Conservation (phyloP, 1,284 basidiomycete genomes). For the Trichosporon coremiiforme region DNA sequence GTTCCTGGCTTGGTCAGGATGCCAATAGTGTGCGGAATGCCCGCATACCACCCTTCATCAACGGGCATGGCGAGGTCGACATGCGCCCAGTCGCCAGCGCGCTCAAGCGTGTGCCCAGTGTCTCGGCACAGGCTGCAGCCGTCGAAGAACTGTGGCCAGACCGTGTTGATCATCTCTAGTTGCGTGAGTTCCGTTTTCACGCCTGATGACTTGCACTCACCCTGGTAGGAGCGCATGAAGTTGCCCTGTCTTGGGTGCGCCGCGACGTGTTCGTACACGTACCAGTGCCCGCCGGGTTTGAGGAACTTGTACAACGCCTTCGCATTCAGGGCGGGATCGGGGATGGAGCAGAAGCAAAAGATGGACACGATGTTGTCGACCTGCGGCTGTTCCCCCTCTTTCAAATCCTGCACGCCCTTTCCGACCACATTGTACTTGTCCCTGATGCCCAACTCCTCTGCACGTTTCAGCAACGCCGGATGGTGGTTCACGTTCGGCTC, state of each 20-base stretch:
- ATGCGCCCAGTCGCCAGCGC: background rate
- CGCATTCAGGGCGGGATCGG: slow-evolving; percentile 20
- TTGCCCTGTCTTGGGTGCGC: background rate
- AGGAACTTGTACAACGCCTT: slow-evolving; percentile 23
- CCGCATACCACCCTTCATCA: background rate
- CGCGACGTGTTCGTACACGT: slow-evolving; percentile 18
- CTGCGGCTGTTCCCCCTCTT: slow-evolving; percentile 24
- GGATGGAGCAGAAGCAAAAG: slow-evolving; percentile 25
- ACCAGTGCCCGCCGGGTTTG: slow-evolving; percentile 25
- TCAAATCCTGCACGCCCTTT: slow-evolving; percentile 24
- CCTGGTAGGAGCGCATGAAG: background rate
- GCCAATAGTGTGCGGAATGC: background rate
- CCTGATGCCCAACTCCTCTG: background rate
- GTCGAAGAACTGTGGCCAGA: slow-evolving; percentile 15
- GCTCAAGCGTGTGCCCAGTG: background rate
- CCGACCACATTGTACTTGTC: background rate
- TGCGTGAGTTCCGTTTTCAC: no score
- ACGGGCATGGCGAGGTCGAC: slow-evolving; percentile 6
- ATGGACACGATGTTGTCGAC: slow-evolving; percentile 25
- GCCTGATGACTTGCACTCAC: background rate
- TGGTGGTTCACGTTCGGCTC: background rate
- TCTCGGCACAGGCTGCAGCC: slow-evolving; percentile 15
- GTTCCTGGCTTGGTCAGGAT: slow-evolving; percentile 2
- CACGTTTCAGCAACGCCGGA: background rate
- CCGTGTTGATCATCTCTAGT: background rate